phyloP scores from a whole-genome alignment of 2,329 filamentous ascomycete genomes.

The Penicillium sp. region DNA sequence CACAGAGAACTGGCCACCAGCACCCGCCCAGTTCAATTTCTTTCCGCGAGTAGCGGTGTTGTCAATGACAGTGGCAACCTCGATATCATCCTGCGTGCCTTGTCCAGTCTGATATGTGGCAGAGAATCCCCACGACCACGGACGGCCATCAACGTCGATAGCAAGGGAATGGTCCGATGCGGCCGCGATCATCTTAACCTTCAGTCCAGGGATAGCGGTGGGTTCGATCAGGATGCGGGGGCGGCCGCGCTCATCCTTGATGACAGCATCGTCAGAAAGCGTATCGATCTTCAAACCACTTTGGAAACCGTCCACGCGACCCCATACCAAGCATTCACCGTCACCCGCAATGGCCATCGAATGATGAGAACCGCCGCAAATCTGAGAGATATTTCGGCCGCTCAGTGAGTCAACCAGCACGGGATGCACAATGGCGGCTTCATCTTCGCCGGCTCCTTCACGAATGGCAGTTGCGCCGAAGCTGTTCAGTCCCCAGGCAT shows the following conservation, averaged over 20 bases:
- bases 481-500: slow-evolving; percentile 82
- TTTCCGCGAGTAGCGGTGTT: slow-evolving; percentile 76
- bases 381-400: slow-evolving; percentile 60
- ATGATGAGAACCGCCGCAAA: slow-evolving; percentile 74
- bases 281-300: slow-evolving; percentile 57
- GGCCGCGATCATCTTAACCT: slow-evolving; percentile 57
- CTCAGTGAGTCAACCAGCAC: slow-evolving; percentile 63
- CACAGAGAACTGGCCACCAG: slow-evolving; percentile 72
- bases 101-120: slow-evolving; percentile 77
- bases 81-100: slow-evolving; percentile 73
- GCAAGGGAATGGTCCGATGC: slow-evolving; percentile 72
- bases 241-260: slow-evolving; percentile 61
- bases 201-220: slow-evolving; percentile 56
- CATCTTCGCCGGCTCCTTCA: slow-evolving; percentile 61
- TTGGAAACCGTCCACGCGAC: slow-evolving; percentile 57
- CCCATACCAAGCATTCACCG: slow-evolving; percentile 58
- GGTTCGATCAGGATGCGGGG: slow-evolving; percentile 71
- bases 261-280: slow-evolving; percentile 56
- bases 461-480: slow-evolving; percentile 73
- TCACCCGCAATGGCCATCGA: slow-evolving; percentile 56
- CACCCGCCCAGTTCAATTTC: slow-evolving; percentile 72
- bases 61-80: slow-evolving; percentile 72
- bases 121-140: slow-evolving; percentile 76
- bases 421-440: slow-evolving; percentile 69
- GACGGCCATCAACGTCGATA: slow-evolving; percentile 64